Evolutionary conservation across 139 green algal genomes (phyloP), one percentile per base, ranked within the genome.

Genomic region (Chlorokybus atmophyticus): DNA sequence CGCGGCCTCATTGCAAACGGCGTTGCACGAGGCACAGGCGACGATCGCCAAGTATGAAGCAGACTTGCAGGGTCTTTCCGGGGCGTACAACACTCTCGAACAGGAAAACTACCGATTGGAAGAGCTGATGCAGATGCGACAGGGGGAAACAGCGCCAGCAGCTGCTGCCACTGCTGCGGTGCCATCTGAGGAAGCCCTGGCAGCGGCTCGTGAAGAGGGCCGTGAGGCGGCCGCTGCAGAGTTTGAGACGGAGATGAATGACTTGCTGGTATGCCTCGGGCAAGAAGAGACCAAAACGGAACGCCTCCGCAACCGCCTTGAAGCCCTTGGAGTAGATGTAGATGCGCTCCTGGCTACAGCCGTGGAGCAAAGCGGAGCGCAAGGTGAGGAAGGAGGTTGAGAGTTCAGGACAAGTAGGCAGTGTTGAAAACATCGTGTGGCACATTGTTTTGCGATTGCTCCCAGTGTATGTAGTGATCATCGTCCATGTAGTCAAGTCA

Each of bases 191-290:
- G 56, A 64, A 21, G 30, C 23, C n/a, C 50, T 17, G 8, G 53
- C 42, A 2, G 42, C 19, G 19, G 61, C 56, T 1, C 72, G 40
- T 32, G 48, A 71, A 35, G 71, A 75, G 29, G 75, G 50, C 3
- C 25, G 29, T 8, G 56, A 58, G 25, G 74, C 63, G 29, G 81
- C 72, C 0, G 58, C 70, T 29, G 64, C 52, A 7, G 78, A 87
- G 48, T 70, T 53, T 4, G 82, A 86, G 8, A 68, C 74, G 1
- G 69, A 74, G 26, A 77, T 94, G 70, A 81, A 78, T 1, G 86
- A 94, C 48, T 53, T 94, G 32, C 69, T 94, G 23, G 82, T 83
- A 10, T 94, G 86, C 60, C 54, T 94, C 24, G 85, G 85, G 25
- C 78, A 93, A 67, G 79, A 71, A 26, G 69, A 77, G 63, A 60